Conservation (phyloP, 225 moss, liverwort and hornwort genomes). For the Physcomitrellopsis africana region DNA sequence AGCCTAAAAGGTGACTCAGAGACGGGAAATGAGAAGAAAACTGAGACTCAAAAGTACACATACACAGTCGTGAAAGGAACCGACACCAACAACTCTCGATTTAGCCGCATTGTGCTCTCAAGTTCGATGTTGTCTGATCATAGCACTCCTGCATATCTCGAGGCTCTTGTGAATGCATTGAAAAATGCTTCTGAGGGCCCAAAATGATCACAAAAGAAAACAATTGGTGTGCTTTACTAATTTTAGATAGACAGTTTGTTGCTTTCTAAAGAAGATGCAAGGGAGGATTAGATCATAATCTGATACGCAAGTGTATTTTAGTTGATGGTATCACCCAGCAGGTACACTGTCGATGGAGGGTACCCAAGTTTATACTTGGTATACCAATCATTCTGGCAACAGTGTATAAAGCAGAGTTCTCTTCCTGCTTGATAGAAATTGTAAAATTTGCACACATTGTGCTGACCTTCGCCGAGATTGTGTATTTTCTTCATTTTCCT, state of each 20-base stretch:
- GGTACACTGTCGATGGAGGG: neutral
- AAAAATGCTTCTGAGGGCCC: constrained; percentile 41
- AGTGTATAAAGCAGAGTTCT: neutral
- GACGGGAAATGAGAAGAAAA: constrained; percentile 25
- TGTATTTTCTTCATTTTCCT: constrained; percentile 5
- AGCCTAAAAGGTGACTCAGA: too few species aligned
- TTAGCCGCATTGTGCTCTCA: constrained; percentile 59
- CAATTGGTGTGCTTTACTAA: neutral
- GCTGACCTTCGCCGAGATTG: constrained; percentile 28
- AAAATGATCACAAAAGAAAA: constrained; percentile 2
- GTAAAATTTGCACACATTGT: constrained; percentile 46
- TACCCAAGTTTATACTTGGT: neutral
- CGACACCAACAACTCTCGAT: constrained; percentile 55
- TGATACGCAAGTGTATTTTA: neutral
- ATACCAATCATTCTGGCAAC: neutral
- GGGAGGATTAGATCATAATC: neutral
- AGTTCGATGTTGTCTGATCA: constrained; percentile 56
- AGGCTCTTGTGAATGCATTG: constrained; percentile 51
- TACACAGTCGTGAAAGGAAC: constrained; percentile 50
- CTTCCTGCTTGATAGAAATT: constrained; percentile 15
- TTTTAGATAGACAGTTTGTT: neutral
- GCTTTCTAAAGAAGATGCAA: neutral
- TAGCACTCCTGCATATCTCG: constrained; percentile 46
- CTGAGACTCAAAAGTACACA: constrained; percentile 33
- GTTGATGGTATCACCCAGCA: neutral